These are phyloP conservation scores for Tulasnella sp. DNA, from an alignment of 768 basidiomycete genomes.

Conservation along the genomic window DNA sequence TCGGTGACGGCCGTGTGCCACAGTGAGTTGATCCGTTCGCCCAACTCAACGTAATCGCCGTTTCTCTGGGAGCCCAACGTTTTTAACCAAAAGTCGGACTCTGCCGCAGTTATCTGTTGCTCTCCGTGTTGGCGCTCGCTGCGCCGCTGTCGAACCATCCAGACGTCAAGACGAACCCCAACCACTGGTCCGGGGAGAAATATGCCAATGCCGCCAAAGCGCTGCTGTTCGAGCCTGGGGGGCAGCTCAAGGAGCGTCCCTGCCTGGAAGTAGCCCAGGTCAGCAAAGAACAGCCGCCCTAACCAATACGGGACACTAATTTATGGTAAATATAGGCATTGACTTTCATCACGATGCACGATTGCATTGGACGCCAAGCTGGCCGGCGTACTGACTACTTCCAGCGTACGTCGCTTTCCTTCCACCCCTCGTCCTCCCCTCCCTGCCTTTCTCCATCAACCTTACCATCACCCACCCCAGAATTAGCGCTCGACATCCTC, in stretches of 20 bases:
- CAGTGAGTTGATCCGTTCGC: conserved; percentile 27
- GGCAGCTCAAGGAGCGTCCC: conserved; percentile 42
- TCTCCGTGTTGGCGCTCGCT: conserved; percentile 69
- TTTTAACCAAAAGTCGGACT: neutral
- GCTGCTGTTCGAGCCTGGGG: conserved; percentile 64
- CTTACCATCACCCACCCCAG: neutral
- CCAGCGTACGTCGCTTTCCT: conserved; percentile 4
- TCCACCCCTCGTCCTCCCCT: neutral
- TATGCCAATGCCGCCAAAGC: conserved; percentile 54
- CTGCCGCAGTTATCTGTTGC: conserved; percentile 38
- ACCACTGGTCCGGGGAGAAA: conserved; percentile 24
- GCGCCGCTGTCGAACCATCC: conserved; percentile 67
- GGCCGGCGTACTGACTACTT: conserved; percentile 6
- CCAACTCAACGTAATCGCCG: conserved; percentile 28
- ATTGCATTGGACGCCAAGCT: conserved; percentile 14
- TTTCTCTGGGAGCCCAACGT: neutral
- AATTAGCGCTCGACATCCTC: conserved; percentile 51
- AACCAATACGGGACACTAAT: neutral
- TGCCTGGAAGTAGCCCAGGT: conserved; percentile 18
- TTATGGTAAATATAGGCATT: conserved; percentile 3
- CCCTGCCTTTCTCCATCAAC: neutral
- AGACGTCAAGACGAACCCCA: conserved; percentile 44
- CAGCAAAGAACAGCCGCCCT: neutral
- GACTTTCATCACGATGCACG: conserved; percentile 8
- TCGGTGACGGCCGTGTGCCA: conserved; percentile 61